These are phyloP conservation scores for Ceratobasidium sp. DNA, from an alignment of 1,284 basidiomycete genomes.

Conservation along the genomic window DNA sequence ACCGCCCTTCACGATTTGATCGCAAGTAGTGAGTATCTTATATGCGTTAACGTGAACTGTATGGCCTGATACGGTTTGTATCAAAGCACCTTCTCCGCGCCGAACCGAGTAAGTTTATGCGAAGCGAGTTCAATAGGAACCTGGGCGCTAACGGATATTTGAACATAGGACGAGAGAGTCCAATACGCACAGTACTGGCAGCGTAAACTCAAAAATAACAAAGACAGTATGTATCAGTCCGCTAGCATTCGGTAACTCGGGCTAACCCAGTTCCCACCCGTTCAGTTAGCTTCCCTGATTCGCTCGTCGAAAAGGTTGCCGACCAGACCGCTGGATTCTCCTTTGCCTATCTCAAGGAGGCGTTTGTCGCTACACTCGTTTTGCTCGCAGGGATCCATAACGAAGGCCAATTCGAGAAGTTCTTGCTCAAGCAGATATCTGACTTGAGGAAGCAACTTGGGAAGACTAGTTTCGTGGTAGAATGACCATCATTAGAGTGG, in stretches of 20 bases:
- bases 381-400: slow-evolving; percentile 62
- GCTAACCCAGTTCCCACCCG: not conserved
- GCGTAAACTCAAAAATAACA: slow-evolving; percentile 72
- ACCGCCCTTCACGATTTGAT: slow-evolving; percentile 84
- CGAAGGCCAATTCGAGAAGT: slow-evolving; percentile 64
- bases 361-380: slow-evolving; percentile 77
- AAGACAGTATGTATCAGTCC: slow-evolving; percentile 50
- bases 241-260: not conserved
- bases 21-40: slow-evolving; percentile 76
- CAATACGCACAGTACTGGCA: slow-evolving; percentile 84
- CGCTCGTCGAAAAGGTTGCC: slow-evolving; percentile 71
- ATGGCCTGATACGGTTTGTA: not conserved
- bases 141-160: not conserved
- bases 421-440: slow-evolving; percentile 71
- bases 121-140: not conserved
- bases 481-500: not conserved
- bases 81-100: slow-evolving; percentile 66
- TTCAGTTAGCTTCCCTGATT: slow-evolving; percentile 73
- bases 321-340: slow-evolving; percentile 74
- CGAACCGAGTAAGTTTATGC: slow-evolving; percentile 58
- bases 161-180: slow-evolving; percentile 65
- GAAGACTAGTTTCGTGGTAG: not conserved
- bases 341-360: slow-evolving; percentile 87
- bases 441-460: slow-evolving; percentile 70
- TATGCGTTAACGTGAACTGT: not conserved